phyloP scores from a whole-genome alignment of 176 grass and related monocot genomes.

The Leersia perrieri region DNA sequence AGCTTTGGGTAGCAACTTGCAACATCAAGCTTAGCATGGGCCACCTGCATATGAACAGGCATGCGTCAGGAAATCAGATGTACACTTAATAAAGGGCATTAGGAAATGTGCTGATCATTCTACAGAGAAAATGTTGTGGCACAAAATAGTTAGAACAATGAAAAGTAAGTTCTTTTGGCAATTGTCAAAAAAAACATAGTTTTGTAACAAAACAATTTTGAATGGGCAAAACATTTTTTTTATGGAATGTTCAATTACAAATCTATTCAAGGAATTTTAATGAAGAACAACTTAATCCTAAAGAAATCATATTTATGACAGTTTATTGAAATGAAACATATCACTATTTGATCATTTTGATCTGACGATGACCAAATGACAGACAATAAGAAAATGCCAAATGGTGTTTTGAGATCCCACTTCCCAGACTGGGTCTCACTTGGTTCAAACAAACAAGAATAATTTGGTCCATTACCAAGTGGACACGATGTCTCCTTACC shows the following conservation, averaged over 20 bases:
- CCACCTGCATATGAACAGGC: constrained; percentile 11
- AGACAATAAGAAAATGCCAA: neutral
- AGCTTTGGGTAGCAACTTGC: neutral
- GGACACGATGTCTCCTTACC: neutral
- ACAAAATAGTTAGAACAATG: neutral
- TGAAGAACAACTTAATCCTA: neutral
- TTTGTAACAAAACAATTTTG: neutral
- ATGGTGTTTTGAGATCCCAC: neutral
- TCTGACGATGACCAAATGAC: neutral
- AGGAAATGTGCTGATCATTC: neutral
- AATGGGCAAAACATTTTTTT: neutral
- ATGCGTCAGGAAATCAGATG: constrained; percentile 15
- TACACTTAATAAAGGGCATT: too few relatives aligned
- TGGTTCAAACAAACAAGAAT: too few relatives aligned
- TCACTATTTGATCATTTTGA: neutral
- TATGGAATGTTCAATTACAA: neutral
- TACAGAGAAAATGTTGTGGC: neutral
- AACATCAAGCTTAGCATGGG: constrained; percentile 14
- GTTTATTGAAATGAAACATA: too few relatives aligned
- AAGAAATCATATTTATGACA: neutral
- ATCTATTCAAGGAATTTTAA: neutral
- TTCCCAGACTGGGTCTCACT: neutral
- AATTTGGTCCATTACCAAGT: neutral
- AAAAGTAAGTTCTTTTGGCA: constrained; percentile 11
- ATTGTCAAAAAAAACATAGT: neutral